phyloP scores from a whole-genome alignment of 495 filamentous ascomycete species.

The Poronia punctata region DNA sequence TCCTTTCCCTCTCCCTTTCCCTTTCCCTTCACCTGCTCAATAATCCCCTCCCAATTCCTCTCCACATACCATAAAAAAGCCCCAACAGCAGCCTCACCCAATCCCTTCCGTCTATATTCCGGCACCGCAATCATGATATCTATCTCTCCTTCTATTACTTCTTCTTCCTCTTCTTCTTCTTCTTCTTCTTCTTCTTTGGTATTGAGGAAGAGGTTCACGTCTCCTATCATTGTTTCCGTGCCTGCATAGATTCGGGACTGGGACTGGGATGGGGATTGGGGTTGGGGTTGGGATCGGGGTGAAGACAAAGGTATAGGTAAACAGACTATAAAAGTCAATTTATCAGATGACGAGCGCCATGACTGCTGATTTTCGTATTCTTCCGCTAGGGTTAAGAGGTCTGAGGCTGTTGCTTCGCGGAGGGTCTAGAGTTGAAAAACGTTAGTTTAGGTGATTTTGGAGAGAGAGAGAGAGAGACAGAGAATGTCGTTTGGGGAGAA shows the following conservation, averaged over 20 bases:
- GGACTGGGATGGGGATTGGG: not conserved
- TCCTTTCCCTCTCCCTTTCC: not conserved
- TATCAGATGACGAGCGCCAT: conserved; percentile 72
- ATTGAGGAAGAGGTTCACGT: conserved; percentile 79
- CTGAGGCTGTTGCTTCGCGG: conserved; percentile 76
- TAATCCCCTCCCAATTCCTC: conserved; percentile 39
- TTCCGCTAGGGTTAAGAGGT: conserved; percentile 65
- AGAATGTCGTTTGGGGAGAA: not conserved
- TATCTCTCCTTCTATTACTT: conserved; percentile 54
- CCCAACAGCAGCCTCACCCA: conserved; percentile 58
- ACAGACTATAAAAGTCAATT: conserved; percentile 69
- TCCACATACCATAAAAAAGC: conserved; percentile 62
- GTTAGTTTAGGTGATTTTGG: not conserved
- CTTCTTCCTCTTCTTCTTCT: conserved; percentile 10
- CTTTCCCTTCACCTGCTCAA: conserved; percentile 21
- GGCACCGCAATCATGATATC: conserved; percentile 81
- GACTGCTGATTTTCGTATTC: conserved; percentile 80
- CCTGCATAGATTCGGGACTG: conserved; percentile 19
- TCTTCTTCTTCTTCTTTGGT: conserved; percentile 31
- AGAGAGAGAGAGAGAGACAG: not conserved
- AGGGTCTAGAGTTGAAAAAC: conserved; percentile 49
- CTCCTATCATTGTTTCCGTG: conserved; percentile 67
- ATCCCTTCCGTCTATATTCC: conserved; percentile 51
- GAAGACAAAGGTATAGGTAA: conserved; percentile 15
- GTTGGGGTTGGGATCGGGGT: not conserved